phyloP scores from a whole-genome alignment of 2,329 filamentous ascomycete genomes.

The Allantophomopsis lycopodina region DNA sequence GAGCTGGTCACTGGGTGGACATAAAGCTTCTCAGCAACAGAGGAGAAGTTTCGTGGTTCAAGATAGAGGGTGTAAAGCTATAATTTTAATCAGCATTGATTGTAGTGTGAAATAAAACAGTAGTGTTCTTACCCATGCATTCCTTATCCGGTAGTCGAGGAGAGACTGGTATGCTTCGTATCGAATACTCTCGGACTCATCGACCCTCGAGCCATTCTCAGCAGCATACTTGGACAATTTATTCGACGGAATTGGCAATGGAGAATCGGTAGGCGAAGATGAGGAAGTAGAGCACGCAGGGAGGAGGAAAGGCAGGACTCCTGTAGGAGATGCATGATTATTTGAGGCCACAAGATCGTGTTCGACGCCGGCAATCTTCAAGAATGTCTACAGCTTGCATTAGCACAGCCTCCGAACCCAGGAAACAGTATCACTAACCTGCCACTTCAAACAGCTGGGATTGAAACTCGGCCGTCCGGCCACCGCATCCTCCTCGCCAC shows the following conservation, averaged over 20 bases:
- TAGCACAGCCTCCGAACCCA: slow-evolving; percentile 2
- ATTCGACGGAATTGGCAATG: slow-evolving; percentile 39
- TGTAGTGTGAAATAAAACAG: neutral
- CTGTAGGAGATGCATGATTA: slow-evolving; percentile 86
- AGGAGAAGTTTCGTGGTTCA: slow-evolving; percentile 44
- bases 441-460: slow-evolving; percentile 89
- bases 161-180: slow-evolving; percentile 68
- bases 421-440: slow-evolving; percentile 41
- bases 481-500: slow-evolving; percentile 45
- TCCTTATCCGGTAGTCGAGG: slow-evolving; percentile 63
- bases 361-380: slow-evolving; percentile 60
- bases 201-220: slow-evolving; percentile 28
- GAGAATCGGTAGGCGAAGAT: slow-evolving; percentile 17
- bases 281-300: slow-evolving; percentile 24
- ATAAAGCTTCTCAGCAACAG: slow-evolving; percentile 60
- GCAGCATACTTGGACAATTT: slow-evolving; percentile 58
- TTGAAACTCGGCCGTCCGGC: slow-evolving; percentile 67
- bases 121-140: slow-evolving; percentile 56
- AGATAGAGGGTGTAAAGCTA: slow-evolving; percentile 76
- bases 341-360: slow-evolving; percentile 60
- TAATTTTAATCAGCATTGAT: slow-evolving; percentile 2
- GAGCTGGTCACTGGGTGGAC: slow-evolving; percentile 46
- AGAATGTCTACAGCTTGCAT: slow-evolving; percentile 50
- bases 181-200: slow-evolving; percentile 30
- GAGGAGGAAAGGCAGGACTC: slow-evolving; percentile 77